Percentiles rank a stretch among this genome's conserved stretches.
Conservation (phyloP, 257 asterid species). For the Nicotiana sylvestris region DNA sequence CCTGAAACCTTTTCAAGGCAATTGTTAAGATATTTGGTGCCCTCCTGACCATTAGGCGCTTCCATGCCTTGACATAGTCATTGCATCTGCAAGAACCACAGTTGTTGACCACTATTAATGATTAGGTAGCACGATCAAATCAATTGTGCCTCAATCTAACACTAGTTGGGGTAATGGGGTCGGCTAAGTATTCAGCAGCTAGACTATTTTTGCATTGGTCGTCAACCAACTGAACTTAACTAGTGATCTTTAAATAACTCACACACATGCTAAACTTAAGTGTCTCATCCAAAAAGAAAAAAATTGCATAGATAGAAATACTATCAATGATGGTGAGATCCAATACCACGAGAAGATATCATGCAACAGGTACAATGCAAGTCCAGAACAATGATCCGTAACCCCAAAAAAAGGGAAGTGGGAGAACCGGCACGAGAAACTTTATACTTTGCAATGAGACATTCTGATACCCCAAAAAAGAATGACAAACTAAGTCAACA, state of each 20-base stretch:
- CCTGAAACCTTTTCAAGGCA: conserved; percentile 99
- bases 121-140: neutral
- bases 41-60: conserved; percentile 69
- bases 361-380: too few species aligned
- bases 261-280: neutral
- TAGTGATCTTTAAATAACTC: neutral
- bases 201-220: neutral
- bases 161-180: neutral
- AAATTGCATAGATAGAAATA: neutral
- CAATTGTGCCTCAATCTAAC: neutral
- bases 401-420: too few species aligned
- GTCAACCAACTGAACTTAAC: neutral
- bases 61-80: conserved; percentile 97
- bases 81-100: conserved; percentile 63
- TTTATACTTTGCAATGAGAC: too few species aligned
- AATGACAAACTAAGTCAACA: too few species aligned
- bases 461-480: too few species aligned
- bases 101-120: neutral
- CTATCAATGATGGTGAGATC: too few species aligned
- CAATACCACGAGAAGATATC: too few species aligned
- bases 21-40: conserved; percentile 95
- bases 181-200: neutral
- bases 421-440: too few species aligned
- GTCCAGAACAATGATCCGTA: too few species aligned
- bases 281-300: neutral